Percentiles rank a stretch among this genome's conserved stretches.
These are phyloP conservation scores for Triticum aestivum DNA, from an alignment of 176 grass and related monocot genomes.

Conservation along the genomic window DNA sequence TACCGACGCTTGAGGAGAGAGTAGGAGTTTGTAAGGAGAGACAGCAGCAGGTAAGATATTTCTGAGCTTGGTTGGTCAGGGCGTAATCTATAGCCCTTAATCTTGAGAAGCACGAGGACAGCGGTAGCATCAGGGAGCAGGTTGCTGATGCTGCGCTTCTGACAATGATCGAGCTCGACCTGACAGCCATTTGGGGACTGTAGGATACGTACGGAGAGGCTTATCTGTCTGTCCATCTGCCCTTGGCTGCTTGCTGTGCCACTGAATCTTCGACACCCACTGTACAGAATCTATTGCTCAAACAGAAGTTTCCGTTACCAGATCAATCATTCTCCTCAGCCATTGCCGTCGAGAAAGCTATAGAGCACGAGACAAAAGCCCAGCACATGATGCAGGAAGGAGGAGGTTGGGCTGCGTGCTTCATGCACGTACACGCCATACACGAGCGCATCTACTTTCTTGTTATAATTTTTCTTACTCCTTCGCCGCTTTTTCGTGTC, in stretches of 20 bases:
- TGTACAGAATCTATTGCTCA: neutral
- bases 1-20: neutral
- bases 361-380: no score
- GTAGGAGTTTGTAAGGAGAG: neutral
- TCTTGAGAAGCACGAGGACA: neutral
- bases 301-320: no score
- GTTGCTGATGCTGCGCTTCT: neutral
- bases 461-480: neutral
- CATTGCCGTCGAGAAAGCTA: neutral
- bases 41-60: neutral
- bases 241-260: neutral
- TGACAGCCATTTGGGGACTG: neutral
- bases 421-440: conserved; percentile 18
- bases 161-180: neutral
- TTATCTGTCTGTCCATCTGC: neutral
- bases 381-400: neutral
- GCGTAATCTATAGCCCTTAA: neutral
- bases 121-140: neutral
- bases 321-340: no score
- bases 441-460: neutral
- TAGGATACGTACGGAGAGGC: neutral
- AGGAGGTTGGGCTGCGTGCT: neutral
- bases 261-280: neutral
- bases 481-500: neutral
- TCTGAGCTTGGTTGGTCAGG: neutral